phyloP scores from a whole-genome alignment of 108 stramenopile genomes.

The Aurantiochytrium sp. region DNA sequence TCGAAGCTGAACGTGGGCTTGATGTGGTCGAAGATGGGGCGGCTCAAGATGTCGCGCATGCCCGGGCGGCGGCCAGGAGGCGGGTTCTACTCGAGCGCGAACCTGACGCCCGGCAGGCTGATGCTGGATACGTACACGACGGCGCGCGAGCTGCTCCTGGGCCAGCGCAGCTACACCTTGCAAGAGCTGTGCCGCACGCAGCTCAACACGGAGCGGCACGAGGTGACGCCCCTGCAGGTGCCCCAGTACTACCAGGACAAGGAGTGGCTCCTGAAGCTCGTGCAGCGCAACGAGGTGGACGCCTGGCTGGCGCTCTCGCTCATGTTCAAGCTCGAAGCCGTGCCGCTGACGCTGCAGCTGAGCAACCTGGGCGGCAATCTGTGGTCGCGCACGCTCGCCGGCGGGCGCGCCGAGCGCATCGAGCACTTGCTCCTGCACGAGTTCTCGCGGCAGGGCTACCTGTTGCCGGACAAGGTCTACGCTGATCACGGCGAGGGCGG shows the following conservation, averaged over 20 bases:
- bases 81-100: conserved; percentile 37
- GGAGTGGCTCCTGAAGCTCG: conserved; percentile 71
- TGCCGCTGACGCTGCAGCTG: conserved; percentile 93
- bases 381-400: conserved; percentile 87
- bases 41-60: conserved; percentile 70
- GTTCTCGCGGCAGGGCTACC: conserved; percentile 88
- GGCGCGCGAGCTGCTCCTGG: conserved; percentile 84
- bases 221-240: conserved; percentile 87
- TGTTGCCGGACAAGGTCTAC: conserved; percentile 79
- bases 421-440: conserved; percentile 97
- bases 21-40: conserved; percentile 87
- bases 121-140: conserved; percentile 90
- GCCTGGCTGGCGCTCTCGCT: conserved; percentile 85
- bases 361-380: conserved; percentile 93
- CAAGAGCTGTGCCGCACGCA: conserved; percentile 71
- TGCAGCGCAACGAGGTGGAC: conserved; percentile 79
- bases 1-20: conserved; percentile 70
- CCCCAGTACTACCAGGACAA: conserved; percentile 70
- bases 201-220: conserved; percentile 67
- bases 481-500: neutral
- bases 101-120: conserved; percentile 79
- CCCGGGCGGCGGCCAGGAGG: conserved; percentile 76
- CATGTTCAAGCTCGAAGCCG: conserved; percentile 84
- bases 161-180: conserved; percentile 85
- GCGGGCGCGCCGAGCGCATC: conserved; percentile 96